Evolutionary conservation across 768 basidiomycete genomes (phyloP).

Genomic region (Leccinum pellstonianum): DNA sequence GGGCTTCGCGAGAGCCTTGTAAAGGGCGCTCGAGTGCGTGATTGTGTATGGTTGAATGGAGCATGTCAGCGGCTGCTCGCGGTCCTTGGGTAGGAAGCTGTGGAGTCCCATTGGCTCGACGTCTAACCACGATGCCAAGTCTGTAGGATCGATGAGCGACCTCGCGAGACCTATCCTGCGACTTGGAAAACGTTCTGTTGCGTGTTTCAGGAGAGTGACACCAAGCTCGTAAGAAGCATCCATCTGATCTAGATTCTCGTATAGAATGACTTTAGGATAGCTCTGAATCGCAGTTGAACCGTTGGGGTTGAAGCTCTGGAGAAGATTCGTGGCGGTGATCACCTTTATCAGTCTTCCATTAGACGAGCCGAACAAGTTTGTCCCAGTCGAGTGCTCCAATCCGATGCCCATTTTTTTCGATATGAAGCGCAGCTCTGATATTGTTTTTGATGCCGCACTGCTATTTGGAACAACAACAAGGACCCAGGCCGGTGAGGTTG

Average conservation of each 20-base stretch:
- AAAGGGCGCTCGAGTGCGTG: conserved; percentile 80
- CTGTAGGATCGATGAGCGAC: conserved; percentile 77
- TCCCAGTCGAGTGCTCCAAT: conserved; percentile 34
- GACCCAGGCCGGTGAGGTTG: conserved; percentile 48
- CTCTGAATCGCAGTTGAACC: conserved; percentile 25
- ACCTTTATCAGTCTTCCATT: conserved; percentile 52
- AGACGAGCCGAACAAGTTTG: conserved; percentile 36
- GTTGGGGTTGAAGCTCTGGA: conserved; percentile 40
- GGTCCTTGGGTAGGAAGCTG: conserved; percentile 78
- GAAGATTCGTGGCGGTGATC: conserved; percentile 51
- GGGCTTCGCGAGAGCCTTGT: conserved; percentile 92
- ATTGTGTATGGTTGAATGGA: conserved; percentile 79
- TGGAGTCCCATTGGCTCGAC: conserved; percentile 62
- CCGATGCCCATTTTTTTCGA: conserved; percentile 40
- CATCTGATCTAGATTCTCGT: conserved; percentile 84
- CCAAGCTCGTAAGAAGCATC: conserved; percentile 80
- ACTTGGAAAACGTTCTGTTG: conserved; percentile 57
- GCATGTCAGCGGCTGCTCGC: conserved; percentile 73
- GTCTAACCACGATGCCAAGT: conserved; percentile 82
- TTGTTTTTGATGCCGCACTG: conserved; percentile 53
- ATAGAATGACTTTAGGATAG: conserved; percentile 65
- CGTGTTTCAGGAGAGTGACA: conserved; percentile 67
- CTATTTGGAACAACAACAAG: conserved; percentile 63
- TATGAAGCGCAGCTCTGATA: conserved; percentile 49
- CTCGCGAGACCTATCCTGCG: conserved; percentile 76